A percentile compares a stretch with the other conserved stretches of the same genome.
phyloP scores from a whole-genome alignment of 2,329 filamentous ascomycete species.

The Cadophora sp. region DNA sequence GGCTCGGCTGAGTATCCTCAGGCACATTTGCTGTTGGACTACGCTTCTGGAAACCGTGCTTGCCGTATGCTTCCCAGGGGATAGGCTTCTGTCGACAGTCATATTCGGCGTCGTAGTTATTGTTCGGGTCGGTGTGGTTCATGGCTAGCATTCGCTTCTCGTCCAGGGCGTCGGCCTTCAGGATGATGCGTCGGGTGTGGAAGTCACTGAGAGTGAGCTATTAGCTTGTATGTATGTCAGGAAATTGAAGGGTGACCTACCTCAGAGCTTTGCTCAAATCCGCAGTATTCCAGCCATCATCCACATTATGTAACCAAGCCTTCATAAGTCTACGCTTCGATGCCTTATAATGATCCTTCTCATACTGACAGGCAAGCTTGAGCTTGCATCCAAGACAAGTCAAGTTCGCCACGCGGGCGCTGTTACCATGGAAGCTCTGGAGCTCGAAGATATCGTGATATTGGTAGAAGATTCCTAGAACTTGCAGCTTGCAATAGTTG shows the following conservation, averaged over 20 bases:
- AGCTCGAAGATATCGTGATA: conserved; percentile 16
- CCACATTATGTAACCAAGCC: conserved; percentile 27
- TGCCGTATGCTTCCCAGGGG: not conserved
- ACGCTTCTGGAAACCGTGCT: conserved; percentile 1
- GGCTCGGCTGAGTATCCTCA: not conserved
- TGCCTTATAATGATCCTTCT: conserved; percentile 40
- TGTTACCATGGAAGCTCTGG: conserved; percentile 26
- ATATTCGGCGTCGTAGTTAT: conserved; percentile 4
- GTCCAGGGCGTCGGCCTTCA: not conserved
- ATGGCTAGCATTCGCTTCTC: not conserved
- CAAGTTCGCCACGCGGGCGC: not conserved
- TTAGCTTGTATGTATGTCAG: not conserved
- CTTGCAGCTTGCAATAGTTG: not conserved
- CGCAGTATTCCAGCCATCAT: conserved; percentile 24
- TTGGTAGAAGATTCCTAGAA: conserved; percentile 16
- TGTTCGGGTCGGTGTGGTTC: not conserved
- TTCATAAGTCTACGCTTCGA: conserved; percentile 34
- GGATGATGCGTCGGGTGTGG: not conserved
- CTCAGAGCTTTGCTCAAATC: conserved; percentile 9
- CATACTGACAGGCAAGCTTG: conserved; percentile 20
- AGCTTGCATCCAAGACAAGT: conserved; percentile 37
- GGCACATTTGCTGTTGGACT: not conserved
- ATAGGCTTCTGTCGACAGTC: not conserved
- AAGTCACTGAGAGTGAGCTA: not conserved
- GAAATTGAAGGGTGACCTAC: not conserved